A percentile compares a stretch with the other conserved stretches of the same genome.
These are phyloP conservation scores for Achaetomium macrosporum DNA, from an alignment of 2,329 filamentous ascomycete genomes.

Conservation along the genomic window DNA sequence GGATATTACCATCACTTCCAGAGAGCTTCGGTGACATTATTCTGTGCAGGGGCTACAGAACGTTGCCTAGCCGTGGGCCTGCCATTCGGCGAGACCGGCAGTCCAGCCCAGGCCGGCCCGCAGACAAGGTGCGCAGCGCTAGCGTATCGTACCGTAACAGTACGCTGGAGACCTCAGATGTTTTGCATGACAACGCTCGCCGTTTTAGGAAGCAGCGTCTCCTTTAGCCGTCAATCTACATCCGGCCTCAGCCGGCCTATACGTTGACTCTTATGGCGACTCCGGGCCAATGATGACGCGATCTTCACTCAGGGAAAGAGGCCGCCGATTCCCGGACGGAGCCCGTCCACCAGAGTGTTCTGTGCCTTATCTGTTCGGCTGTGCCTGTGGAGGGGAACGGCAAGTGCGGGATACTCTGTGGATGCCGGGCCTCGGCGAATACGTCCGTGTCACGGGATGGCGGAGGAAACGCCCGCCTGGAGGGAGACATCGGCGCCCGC, in stretches of 20 bases:
- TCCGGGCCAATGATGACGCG: conserved; percentile 29
- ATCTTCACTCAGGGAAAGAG: conserved; percentile 21
- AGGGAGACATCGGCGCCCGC: neutral
- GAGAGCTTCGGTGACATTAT: conserved; percentile 37
- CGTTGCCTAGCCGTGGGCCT: neutral
- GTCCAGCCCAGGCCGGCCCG: neutral
- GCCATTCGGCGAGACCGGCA: conserved; percentile 27
- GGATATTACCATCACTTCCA: conserved; percentile 18
- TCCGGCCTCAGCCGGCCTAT: conserved; percentile 25
- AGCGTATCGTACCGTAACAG: conserved; percentile 2
- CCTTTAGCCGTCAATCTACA: conserved; percentile 31
- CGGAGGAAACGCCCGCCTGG: too few relatives aligned
- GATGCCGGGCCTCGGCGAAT: neutral
- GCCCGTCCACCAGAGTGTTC: neutral
- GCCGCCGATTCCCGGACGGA: conserved; percentile 7
- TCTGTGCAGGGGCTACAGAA: conserved; percentile 32
- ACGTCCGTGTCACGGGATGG: too few relatives aligned
- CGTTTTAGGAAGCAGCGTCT: conserved; percentile 40
- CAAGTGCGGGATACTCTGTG: neutral
- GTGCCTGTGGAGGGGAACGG: neutral
- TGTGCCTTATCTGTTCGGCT: neutral
- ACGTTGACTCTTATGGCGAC: conserved; percentile 35
- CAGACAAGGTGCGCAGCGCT: neutral
- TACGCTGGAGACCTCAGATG: neutral
- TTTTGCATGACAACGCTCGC: conserved; percentile 39